Conservation (phyloP, 768 basidiomycete genomes). For the Naganishia vishniacii region DNA sequence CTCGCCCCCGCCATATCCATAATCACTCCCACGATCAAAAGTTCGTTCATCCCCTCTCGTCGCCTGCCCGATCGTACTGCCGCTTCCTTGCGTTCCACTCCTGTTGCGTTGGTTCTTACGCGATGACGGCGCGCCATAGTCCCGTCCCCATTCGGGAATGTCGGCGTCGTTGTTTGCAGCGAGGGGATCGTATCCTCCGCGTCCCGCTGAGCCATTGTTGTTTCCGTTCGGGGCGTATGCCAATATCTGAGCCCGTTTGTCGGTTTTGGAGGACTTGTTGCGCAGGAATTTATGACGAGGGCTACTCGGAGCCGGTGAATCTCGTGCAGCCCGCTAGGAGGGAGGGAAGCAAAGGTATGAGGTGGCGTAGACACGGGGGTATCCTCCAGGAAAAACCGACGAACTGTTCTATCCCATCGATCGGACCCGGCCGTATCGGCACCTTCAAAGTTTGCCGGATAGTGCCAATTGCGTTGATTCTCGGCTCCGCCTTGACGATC, state of each 20-base stretch:
- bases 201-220: neutral
- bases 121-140: slow-evolving; percentile 43
- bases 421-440: slow-evolving; percentile 32
- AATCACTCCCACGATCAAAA: neutral
- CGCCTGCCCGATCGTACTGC: neutral
- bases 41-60: neutral
- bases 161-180: slow-evolving; percentile 28
- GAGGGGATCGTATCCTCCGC: slow-evolving; percentile 10
- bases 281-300: slow-evolving; percentile 1
- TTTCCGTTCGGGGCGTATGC: slow-evolving; percentile 25
- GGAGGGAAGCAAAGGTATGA: neutral
- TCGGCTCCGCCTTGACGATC: slow-evolving; percentile 34
- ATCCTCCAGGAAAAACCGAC: no score
- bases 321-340: slow-evolving; percentile 5
- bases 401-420: slow-evolving; percentile 13
- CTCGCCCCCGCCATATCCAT: slow-evolving; percentile 16
- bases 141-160: slow-evolving; percentile 46
- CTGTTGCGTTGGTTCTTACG: slow-evolving; percentile 11
- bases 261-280: slow-evolving; percentile 11
- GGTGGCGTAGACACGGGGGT: no score
- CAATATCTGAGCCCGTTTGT: slow-evolving; percentile 10
- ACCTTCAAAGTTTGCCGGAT: slow-evolving; percentile 50
- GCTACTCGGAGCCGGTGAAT: neutral
- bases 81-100: slow-evolving; percentile 12
- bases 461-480: slow-evolving; percentile 48